These are phyloP conservation scores for Clitopilus passeckerianus DNA, from an alignment of 768 basidiomycete species.

Conservation along the genomic window DNA sequence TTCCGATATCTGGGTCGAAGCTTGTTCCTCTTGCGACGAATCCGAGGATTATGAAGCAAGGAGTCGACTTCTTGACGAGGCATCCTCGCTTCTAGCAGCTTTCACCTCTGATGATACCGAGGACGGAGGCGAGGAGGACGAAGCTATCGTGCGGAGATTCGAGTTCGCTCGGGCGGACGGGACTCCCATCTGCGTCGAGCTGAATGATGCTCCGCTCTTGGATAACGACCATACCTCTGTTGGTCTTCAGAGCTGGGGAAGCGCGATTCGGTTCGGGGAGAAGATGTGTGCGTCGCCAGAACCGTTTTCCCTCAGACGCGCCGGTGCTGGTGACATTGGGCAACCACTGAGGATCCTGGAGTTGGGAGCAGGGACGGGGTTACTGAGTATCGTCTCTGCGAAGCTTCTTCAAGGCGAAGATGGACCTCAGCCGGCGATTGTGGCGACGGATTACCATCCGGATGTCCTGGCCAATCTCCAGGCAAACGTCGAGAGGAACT, in stretches of 20 bases:
- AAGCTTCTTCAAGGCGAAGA: slow-evolving; percentile 30
- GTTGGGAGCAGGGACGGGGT: slow-evolving; percentile 82
- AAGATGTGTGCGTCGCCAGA: slow-evolving; percentile 47
- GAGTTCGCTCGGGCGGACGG: slow-evolving; percentile 26
- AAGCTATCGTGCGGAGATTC: slow-evolving; percentile 46
- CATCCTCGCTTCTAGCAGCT: slow-evolving; percentile 49
- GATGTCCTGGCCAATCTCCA: slow-evolving; percentile 67
- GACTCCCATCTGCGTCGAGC: slow-evolving; percentile 37
- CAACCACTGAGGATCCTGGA: slow-evolving; percentile 53
- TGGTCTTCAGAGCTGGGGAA: slow-evolving; percentile 83
- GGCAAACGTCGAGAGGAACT: slow-evolving; percentile 55
- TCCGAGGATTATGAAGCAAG: slow-evolving; percentile 38
- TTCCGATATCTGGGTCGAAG: slow-evolving; percentile 45
- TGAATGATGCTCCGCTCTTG: slow-evolving; percentile 67
- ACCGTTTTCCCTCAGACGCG: slow-evolving; percentile 28
- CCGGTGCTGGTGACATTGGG: slow-evolving; percentile 6
- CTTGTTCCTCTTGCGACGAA: background rate
- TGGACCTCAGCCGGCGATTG: slow-evolving; percentile 29
- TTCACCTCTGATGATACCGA: slow-evolving; percentile 30
- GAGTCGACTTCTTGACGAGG: slow-evolving; percentile 45
- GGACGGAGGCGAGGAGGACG: slow-evolving; percentile 34
- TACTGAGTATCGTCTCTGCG: slow-evolving; percentile 68
- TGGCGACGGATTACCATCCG: slow-evolving; percentile 78
- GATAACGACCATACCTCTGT: slow-evolving; percentile 71
- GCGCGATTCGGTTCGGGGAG: slow-evolving; percentile 66